Conservation (phyloP, 345 rosid genomes). For the Eucalyptus viminalis region DNA sequence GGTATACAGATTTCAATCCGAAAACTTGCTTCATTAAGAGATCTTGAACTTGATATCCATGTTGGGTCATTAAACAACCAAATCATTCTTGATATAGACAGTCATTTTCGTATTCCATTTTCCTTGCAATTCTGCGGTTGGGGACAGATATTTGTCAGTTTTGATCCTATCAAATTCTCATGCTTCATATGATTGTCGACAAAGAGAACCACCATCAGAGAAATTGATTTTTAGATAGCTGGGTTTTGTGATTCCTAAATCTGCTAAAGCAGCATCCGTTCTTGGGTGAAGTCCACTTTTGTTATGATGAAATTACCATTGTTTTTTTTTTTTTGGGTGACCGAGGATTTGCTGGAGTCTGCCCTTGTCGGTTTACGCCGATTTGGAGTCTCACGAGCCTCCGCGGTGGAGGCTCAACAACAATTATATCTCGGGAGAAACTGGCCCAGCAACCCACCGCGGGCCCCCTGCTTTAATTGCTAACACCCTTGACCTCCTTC, state of each 20-base stretch:
- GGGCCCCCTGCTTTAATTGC: no score
- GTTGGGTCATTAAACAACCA: not conserved
- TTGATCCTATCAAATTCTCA: not conserved
- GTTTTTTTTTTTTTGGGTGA: no score
- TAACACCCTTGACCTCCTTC: no score
- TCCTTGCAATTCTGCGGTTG: not conserved
- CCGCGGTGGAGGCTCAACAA: no score
- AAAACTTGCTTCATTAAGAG: slow-evolving; percentile 32
- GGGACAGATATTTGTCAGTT: not conserved
- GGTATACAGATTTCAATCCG: slow-evolving; percentile 63
- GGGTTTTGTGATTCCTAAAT: not conserved
- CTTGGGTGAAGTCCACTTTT: not conserved
- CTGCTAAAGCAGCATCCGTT: not conserved
- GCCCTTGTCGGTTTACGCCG: no score
- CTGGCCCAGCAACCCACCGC: fast-evolving
- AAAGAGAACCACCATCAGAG: not conserved
- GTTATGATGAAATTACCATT: not conserved
- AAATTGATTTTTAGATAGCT: not conserved
- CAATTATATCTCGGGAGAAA: no score
- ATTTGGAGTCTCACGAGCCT: fast-evolving
- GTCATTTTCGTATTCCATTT: not conserved
- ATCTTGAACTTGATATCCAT: not conserved
- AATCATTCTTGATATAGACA: not conserved
- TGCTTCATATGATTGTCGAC: not conserved
- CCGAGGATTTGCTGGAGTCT: fast-evolving